Conservation (phyloP, 164 flowering plant species). For the Vitis labrusca region DNA sequence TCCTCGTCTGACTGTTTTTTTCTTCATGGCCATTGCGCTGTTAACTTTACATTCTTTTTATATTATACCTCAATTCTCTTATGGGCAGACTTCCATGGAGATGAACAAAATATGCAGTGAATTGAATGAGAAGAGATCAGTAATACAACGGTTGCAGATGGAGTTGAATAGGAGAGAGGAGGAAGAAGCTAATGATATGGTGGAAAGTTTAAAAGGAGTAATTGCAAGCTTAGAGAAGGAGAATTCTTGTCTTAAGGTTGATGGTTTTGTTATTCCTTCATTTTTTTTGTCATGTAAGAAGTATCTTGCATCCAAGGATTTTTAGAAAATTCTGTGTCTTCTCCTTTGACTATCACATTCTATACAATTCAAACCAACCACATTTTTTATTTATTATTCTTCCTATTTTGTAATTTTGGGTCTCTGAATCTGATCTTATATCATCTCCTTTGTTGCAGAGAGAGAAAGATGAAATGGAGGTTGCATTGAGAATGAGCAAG, state of each 20-base stretch:
- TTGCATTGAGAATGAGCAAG: slow-evolving; percentile 35
- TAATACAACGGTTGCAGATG: slow-evolving; percentile 54
- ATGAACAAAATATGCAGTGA: slow-evolving; percentile 51
- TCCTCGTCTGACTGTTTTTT: not conserved
- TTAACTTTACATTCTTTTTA: not conserved
- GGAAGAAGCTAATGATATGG: slow-evolving; percentile 35
- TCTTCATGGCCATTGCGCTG: not conserved
- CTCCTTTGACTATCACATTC: not conserved
- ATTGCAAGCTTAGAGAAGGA: slow-evolving; percentile 66
- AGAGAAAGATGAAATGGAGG: slow-evolving; percentile 61
- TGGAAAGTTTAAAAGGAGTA: slow-evolving; percentile 44
- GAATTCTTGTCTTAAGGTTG: slow-evolving; percentile 69
- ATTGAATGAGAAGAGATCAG: slow-evolving; percentile 60
- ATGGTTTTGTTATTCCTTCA: not conserved
- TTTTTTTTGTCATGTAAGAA: not conserved
- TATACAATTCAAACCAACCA: not conserved
- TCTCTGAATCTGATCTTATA: not conserved
- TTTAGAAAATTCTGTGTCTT: not conserved
- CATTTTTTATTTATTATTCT: no score
- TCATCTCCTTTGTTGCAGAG: slow-evolving; percentile 34
- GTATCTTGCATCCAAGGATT: not conserved
- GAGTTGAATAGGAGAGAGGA: slow-evolving; percentile 51
- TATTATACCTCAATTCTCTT: slow-evolving; percentile 4
- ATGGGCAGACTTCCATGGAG: slow-evolving; percentile 51
- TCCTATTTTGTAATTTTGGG: not conserved